Base-by-base conservation (phyloP, 164 flowering plant genomes). In the Tetracentron sinense region DNA sequence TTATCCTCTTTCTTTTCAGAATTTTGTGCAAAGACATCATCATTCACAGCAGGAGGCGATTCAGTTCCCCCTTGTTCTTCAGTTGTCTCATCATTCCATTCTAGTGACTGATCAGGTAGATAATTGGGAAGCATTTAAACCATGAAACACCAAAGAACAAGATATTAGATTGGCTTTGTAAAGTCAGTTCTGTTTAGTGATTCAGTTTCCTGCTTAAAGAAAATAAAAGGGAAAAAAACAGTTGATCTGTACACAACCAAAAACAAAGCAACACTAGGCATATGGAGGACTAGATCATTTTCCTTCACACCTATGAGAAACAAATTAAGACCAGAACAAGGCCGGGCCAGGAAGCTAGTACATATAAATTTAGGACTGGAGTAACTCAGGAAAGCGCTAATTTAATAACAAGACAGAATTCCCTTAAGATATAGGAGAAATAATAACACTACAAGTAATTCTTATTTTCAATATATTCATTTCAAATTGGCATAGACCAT, bases 1-100 rank as follows among this genome's bases (percentile, higher is more conserved):
- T 67, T 74, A 38, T 85, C 91, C 29, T 81, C 97, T 70, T 83
- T 89, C 78, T 67, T 87, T 51, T 81, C 95, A 69, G 80, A 75
- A 67, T 51, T 82, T 64, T 71, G 83, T 28, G 57, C 80, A 74
- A 72, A 60, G 10, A 67, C 46, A 60, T 85, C 95, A 68, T 78
- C 83, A 38, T 60, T 63, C 6, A 27, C 72, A 60, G 66, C 74
- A 65, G 77, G 59, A 72, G 77, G 85, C 29, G 82, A 74, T 69
- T 79, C 89, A 22, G 72, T 73, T 56, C 72, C 84, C 22, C 69
- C 85, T 69, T 78, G 93, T 49, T 92, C 99, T 69, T 88, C 97
- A 30, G 79, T 52, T 54, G 81, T 68, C 62, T 95, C 99, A 52
- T 95, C 99, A 83, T 85, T 88, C 99, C 99, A 95, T 53, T 95